These are phyloP conservation scores for Gentiana straminea DNA, from an alignment of 257 asterid genomes.

Conservation along the genomic window DNA sequence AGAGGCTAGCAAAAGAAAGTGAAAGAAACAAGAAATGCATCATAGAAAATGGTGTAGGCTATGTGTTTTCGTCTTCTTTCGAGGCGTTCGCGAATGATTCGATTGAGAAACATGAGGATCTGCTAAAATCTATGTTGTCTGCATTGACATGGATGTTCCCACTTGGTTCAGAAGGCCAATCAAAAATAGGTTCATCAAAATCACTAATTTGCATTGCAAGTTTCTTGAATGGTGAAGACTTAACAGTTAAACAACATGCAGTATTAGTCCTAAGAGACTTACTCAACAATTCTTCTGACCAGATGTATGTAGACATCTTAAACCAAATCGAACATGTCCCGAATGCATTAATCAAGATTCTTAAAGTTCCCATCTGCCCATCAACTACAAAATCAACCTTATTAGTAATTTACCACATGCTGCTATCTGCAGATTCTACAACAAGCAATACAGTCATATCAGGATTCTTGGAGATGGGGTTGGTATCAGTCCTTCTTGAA, in stretches of 20 bases:
- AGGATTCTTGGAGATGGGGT: slow-evolving; percentile 23
- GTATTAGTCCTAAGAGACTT: slow-evolving; percentile 16
- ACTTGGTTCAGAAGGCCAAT: slow-evolving; percentile 23
- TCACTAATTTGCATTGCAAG: slow-evolving; percentile 22
- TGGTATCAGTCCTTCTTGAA: slow-evolving; percentile 24
- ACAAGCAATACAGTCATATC: slow-evolving; percentile 1
- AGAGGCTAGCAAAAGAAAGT: slow-evolving; percentile 24
- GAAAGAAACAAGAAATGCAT: slow-evolving; percentile 35
- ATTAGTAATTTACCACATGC: slow-evolving; percentile 24
- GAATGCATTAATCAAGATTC: slow-evolving; percentile 29
- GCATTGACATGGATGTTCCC: slow-evolving; percentile 13
- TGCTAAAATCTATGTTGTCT: slow-evolving; percentile 29
- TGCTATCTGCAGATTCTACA: slow-evolving; percentile 5
- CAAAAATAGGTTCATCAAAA: slow-evolving; percentile 19
- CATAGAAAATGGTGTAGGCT: slow-evolving; percentile 13
- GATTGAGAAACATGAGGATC: not conserved
- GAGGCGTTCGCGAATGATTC: slow-evolving; percentile 16
- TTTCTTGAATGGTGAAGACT: slow-evolving; percentile 24
- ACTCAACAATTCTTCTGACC: not conserved
- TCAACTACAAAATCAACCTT: slow-evolving; percentile 38
- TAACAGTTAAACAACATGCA: slow-evolving; percentile 19
- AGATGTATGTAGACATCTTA: slow-evolving; percentile 3
- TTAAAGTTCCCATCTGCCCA: slow-evolving; percentile 39
- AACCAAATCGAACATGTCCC: slow-evolving; percentile 18
- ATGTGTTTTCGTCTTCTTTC: slow-evolving; percentile 28